Conservation (phyloP, 352 stramenopile genomes). For the Globisporangium apiculatum region DNA sequence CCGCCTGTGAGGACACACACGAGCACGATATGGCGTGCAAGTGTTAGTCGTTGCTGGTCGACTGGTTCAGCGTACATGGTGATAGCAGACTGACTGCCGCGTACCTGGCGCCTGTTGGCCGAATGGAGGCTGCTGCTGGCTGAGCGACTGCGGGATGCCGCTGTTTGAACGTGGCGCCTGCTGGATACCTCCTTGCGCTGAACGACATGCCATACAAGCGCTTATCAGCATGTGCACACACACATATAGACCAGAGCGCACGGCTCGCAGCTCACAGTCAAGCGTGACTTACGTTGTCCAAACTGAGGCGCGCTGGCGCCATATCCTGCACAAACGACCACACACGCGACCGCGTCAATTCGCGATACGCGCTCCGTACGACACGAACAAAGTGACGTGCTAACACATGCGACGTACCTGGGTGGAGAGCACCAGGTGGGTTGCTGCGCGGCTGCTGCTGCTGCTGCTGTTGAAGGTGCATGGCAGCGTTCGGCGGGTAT, state of each 20-base stretch:
- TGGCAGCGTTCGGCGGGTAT: conserved; percentile 7
- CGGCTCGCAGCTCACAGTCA: too few relatives aligned
- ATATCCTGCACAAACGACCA: conserved; percentile 3
- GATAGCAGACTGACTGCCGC: neutral
- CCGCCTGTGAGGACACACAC: conserved; percentile 3
- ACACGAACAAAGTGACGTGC: neutral
- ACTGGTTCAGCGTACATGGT: too few relatives aligned
- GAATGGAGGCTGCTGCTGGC: conserved; percentile 5
- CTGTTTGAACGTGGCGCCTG: conserved; percentile 32
- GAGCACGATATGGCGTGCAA: too few relatives aligned
- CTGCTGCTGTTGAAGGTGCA: conserved; percentile 4
- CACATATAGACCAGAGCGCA: too few relatives aligned
- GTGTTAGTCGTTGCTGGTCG: too few relatives aligned
- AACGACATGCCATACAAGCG: neutral
- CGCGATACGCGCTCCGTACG: neutral
- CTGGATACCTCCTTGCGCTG: conserved; percentile 20
- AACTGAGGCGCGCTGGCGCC: conserved; percentile 10
- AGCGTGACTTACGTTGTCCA: conserved; percentile 8
- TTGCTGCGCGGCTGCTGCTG: conserved; percentile 5
- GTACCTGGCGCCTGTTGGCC: conserved; percentile 10
- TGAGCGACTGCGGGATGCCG: conserved; percentile 9
- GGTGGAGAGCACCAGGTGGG: conserved; percentile 4
- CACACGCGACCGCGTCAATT: neutral
- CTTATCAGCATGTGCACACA: neutral
- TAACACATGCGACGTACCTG: neutral